phyloP scores from a whole-genome alignment of 2,329 filamentous ascomycete species.

The Teratosphaeriaceae sp. region DNA sequence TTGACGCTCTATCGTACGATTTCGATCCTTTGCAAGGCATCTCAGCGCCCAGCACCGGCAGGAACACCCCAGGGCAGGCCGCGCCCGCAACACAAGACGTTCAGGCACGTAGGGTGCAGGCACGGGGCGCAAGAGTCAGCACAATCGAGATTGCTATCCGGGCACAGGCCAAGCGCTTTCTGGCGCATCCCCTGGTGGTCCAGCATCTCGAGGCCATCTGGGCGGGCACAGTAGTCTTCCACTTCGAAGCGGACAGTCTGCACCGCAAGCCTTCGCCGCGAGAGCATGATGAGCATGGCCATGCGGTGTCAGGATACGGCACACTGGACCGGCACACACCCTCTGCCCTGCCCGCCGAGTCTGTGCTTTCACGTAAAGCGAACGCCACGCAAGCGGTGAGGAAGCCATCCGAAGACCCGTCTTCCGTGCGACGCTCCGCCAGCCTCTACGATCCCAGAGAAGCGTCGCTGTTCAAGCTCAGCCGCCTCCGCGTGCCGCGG shows the following conservation, averaged over 20 bases:
- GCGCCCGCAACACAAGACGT: conserved; percentile 11
- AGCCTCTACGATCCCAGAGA: conserved; percentile 85
- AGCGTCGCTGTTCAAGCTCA: conserved; percentile 86
- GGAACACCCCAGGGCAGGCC: conserved; percentile 23
- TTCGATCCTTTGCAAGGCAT: conserved; percentile 88
- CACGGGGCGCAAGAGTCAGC: conserved; percentile 69
- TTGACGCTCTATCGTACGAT: conserved; percentile 90
- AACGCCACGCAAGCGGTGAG: conserved; percentile 14
- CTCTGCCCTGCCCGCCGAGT: conserved; percentile 24
- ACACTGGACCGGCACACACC: conserved; percentile 24
- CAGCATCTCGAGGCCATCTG: conserved; percentile 96
- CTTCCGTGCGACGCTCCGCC: conserved; percentile 61
- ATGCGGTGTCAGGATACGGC: conserved; percentile 32
- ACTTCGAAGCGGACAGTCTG: conserved; percentile 77
- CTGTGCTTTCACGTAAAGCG: conserved; percentile 23
- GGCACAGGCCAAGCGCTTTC: conserved; percentile 84
- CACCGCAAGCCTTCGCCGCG: conserved; percentile 54
- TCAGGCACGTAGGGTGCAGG: conserved; percentile 39
- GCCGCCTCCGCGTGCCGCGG: conserved; percentile 79
- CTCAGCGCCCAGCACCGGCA: conserved; percentile 40
- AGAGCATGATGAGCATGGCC: conserved; percentile 10
- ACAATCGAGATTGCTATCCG: conserved; percentile 90
- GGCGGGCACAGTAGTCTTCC: conserved; percentile 92
- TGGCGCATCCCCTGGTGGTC: conserved; percentile 85
- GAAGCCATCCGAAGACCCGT: conserved; percentile 20